Base-by-base conservation (phyloP, 768 basidiomycete species). In the Mycena haematopus region DNA sequence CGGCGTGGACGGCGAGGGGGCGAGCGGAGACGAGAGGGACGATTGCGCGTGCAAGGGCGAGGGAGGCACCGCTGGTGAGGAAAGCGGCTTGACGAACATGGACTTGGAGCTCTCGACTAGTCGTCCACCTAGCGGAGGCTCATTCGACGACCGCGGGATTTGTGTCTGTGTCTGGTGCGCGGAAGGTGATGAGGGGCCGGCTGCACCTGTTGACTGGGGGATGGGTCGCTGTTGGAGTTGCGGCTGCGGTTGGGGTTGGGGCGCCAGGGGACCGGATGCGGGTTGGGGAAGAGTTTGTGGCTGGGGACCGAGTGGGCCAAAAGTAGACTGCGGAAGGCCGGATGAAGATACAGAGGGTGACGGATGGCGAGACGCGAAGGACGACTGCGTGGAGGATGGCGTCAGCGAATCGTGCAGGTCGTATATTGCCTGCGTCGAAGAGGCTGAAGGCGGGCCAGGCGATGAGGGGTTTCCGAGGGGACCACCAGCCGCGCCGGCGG, bases 81-180 rank as follows among this genome's bases (percentile, higher is more conserved):
- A n/a, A 10, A 80, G 72, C 22, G 85, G 73, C 57, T 85, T 83
- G 66, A 92, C 80, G 65, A 91, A 91, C 91, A 92, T 91, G 9
- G 92, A 93, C 74, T 86, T 86, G 9, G 91, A 87, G 35, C 91
- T 90, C 70, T 93, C 91, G 24, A 84, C 82, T 56, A 90, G 84
- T 9, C 85, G 85, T 27, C 87, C 87, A 51, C 86, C 85, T 19
- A 87, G 81, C 14, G 85, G 86, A 7, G 87, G 83, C 14, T 77
- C 83, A 60, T 80, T 72, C 21, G 67, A 58, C 15, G 77, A 73
- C 2, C 75, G 73, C 10, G 72, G 68, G 17, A 73, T 66, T 27
- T 73, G 77, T 38, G 70, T 65, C 27, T 73, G 77, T 35, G 69
- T 68, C 22, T 69, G 71, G 27, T 70, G 66, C 7, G 77, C 72